These are phyloP conservation scores for Pestalotiopsis sp. DNA, from an alignment of 2,329 filamentous ascomycete species.

Conservation along the genomic window DNA sequence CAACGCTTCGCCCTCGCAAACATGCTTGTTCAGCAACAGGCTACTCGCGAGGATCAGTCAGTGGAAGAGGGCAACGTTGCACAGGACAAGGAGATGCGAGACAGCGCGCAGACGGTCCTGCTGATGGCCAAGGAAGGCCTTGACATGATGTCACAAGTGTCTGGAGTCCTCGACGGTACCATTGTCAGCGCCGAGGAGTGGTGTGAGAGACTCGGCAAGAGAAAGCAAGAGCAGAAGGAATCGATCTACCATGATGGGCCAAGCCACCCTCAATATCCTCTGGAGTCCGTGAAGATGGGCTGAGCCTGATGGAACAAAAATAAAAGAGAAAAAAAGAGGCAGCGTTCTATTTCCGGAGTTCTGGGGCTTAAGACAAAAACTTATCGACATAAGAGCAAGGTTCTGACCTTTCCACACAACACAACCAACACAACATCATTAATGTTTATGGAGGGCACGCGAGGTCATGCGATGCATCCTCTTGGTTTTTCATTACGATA, in stretches of 20 bases:
- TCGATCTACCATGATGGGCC: conserved; percentile 19
- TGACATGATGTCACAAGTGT: conserved; percentile 93
- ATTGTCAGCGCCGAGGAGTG: conserved; percentile 89
- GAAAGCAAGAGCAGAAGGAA: conserved; percentile 34
- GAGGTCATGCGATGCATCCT: neutral
- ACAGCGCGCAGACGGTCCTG: conserved; percentile 75
- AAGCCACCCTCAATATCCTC: conserved; percentile 14
- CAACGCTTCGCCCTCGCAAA: conserved; percentile 78
- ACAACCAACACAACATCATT: conserved; percentile 17
- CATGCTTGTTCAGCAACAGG: conserved; percentile 39
- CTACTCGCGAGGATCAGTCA: conserved; percentile 25
- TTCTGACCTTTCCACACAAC: neutral
- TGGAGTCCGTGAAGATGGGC: conserved; percentile 26
- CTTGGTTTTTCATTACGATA: neutral
- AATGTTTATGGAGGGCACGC: conserved; percentile 2
- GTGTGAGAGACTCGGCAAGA: conserved; percentile 75
- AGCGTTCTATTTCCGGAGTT: conserved; percentile 10
- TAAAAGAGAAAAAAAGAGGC: conserved; percentile 19
- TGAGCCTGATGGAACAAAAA: conserved; percentile 19
- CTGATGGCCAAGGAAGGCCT: conserved; percentile 87
- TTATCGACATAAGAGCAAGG: conserved; percentile 19
- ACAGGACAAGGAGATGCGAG: conserved; percentile 46
- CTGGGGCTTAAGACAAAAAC: conserved; percentile 20
- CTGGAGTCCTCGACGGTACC: conserved; percentile 83
- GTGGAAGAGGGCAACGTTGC: conserved; percentile 37